phyloP scores from a whole-genome alignment of 345 rosid genomes.

The Arabidopsis suecica region DNA sequence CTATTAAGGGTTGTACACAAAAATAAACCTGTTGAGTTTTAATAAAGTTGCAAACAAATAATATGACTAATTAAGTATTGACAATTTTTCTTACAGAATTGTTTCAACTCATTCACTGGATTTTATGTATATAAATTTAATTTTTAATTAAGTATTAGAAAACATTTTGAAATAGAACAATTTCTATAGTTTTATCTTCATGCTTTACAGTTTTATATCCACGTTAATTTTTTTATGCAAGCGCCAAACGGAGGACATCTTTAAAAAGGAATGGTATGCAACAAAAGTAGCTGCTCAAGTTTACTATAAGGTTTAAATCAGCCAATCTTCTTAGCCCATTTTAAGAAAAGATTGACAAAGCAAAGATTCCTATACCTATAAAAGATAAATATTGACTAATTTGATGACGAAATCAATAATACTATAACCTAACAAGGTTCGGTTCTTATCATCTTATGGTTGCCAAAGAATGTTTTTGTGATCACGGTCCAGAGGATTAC shows the following conservation, averaged over 20 bases:
- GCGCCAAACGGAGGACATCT: neutral
- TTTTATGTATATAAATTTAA: neutral
- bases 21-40: neutral
- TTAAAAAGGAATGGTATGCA: constrained; percentile 37
- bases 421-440: constrained; percentile 15
- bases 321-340: constrained; percentile 35
- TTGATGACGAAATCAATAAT: constrained; percentile 33
- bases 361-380: constrained; percentile 19
- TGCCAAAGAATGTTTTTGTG: constrained; percentile 13
- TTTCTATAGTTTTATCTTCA: neutral
- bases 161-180: neutral
- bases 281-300: constrained; percentile 31
- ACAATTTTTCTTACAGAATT: neutral
- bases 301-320: constrained; percentile 36
- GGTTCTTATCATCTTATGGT: constrained; percentile 29
- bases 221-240: neutral
- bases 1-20: too few species aligned
- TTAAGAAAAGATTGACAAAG: constrained; percentile 29
- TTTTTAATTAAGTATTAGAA: too few species aligned
- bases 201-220: constrained; percentile 7
- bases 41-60: neutral
- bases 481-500: constrained; percentile 13
- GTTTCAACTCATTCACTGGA: neutral
- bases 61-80: neutral
- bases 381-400: constrained; percentile 23